These are phyloP conservation scores for Aechmea fasciata DNA, from an alignment of 176 grass and related monocot species.

Conservation along the genomic window DNA sequence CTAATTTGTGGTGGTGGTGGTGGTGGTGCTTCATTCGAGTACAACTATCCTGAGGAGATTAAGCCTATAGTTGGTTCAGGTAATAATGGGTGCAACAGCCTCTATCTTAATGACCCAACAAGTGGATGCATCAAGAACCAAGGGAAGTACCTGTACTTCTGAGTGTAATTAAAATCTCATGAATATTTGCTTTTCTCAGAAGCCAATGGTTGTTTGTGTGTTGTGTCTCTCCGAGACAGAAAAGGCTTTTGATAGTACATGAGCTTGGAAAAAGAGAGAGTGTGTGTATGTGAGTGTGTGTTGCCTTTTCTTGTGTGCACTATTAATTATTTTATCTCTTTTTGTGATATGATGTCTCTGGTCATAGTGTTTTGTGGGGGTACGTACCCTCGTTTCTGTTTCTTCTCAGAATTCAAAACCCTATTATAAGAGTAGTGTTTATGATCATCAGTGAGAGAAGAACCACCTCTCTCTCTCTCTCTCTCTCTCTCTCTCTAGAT, in stretches of 20 bases:
- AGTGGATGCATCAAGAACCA: neutral
- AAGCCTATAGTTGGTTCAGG: neutral
- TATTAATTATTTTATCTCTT: neutral
- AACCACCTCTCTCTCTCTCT: neutral
- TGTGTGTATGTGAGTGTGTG: neutral
- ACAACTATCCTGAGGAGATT: neutral
- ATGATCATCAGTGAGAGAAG: neutral
- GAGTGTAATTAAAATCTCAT: neutral
- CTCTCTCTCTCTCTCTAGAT: too few relatives aligned
- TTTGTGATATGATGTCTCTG: neutral
- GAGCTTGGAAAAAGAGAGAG: slow-evolving; percentile 1
- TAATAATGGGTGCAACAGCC: neutral
- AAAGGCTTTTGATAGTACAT: slow-evolving; percentile 2
- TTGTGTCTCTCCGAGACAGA: neutral
- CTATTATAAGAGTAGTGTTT: neutral
- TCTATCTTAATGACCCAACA: neutral
- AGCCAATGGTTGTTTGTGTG: neutral
- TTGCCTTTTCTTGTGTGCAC: slow-evolving; percentile 1
- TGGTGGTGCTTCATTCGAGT: neutral
- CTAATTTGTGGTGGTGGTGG: neutral
- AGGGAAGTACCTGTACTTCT: slow-evolving; percentile 2
- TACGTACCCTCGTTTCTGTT: slow-evolving; percentile 1
- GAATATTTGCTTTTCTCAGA: too few relatives aligned
- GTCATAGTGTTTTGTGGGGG: neutral
- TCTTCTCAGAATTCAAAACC: slow-evolving; percentile 4